These are phyloP conservation scores for Steccherinum ochraceum DNA, from an alignment of 768 basidiomycete species.

Conservation along the genomic window DNA sequence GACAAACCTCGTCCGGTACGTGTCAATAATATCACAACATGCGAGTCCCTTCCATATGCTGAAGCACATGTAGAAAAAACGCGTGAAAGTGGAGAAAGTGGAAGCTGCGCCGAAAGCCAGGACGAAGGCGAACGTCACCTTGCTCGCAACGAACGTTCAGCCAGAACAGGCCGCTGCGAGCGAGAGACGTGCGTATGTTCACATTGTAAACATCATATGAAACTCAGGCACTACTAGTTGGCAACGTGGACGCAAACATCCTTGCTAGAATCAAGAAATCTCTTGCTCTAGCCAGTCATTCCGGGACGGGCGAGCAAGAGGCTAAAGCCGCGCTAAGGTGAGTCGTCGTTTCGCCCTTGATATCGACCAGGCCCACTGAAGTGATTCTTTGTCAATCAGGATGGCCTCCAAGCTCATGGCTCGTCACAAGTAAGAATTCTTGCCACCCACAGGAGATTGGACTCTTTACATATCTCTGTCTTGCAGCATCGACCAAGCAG, in stretches of 20 bases:
- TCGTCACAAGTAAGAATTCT: conserved; percentile 17
- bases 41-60: too few relatives aligned
- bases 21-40: too few relatives aligned
- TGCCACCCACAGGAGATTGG: too few relatives aligned
- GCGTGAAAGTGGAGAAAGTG: neutral
- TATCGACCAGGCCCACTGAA: too few relatives aligned
- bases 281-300: neutral
- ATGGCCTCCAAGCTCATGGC: conserved; percentile 22
- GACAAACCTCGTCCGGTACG: neutral
- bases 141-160: conserved; percentile 1
- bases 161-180: neutral
- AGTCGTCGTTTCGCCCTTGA: neutral
- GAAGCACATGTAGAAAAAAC: neutral
- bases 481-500: conserved; percentile 23
- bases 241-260: neutral
- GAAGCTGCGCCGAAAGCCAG: neutral
- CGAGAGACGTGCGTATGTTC: neutral
- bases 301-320: conserved; percentile 2
- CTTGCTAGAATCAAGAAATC: conserved; percentile 4
- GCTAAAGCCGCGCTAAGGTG: conserved; percentile 4
- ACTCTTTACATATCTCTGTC: too few relatives aligned
- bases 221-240: too few relatives aligned
- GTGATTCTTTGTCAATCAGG: conserved; percentile 3
- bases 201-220: neutral
- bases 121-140: neutral